A percentile compares a stretch with the other conserved stretches of the same genome.
phyloP scores from a whole-genome alignment of 495 filamentous ascomycete species.

The Letharia columbiana region DNA sequence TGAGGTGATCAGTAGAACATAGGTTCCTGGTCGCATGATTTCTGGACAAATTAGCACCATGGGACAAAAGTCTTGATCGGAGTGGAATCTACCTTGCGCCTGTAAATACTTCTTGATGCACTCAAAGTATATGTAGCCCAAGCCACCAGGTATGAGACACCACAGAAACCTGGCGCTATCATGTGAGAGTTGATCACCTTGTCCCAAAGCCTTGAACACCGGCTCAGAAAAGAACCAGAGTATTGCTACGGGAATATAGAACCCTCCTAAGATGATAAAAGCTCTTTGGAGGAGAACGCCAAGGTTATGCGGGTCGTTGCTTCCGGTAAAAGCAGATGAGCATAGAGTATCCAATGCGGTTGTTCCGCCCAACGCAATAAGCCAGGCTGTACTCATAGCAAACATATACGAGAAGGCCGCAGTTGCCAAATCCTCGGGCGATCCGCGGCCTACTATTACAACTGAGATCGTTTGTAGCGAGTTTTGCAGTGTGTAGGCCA shows the following conservation, averaged over 20 bases:
- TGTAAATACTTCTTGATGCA: constrained; percentile 87
- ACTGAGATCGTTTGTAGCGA: constrained; percentile 81
- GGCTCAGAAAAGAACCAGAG: constrained; percentile 73
- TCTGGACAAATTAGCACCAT: constrained; percentile 34
- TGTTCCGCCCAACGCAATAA: constrained; percentile 85
- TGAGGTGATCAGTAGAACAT: constrained; percentile 75
- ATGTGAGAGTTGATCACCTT: constrained; percentile 67
- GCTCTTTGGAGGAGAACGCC: constrained; percentile 75
- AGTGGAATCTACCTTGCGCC: constrained; percentile 57
- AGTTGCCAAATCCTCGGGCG: constrained; percentile 71
- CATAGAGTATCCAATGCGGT: constrained; percentile 85
- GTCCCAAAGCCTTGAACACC: constrained; percentile 67
- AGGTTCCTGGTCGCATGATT: constrained; percentile 82
- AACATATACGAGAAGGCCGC: constrained; percentile 93
- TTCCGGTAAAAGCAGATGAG: constrained; percentile 79
- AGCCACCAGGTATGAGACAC: constrained; percentile 71
- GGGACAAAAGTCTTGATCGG: background rate
- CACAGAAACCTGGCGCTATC: constrained; percentile 69
- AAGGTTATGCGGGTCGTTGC: constrained; percentile 70
- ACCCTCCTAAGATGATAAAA: constrained; percentile 61
- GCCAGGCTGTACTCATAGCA: constrained; percentile 82
- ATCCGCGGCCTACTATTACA: constrained; percentile 72
- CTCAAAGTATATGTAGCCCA: constrained; percentile 91
- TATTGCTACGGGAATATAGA: constrained; percentile 68
- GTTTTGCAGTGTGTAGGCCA: constrained; percentile 85